These are phyloP conservation scores for Yarrowia divulgata DNA, from an alignment of 805 yeast species.

Conservation along the genomic window DNA sequence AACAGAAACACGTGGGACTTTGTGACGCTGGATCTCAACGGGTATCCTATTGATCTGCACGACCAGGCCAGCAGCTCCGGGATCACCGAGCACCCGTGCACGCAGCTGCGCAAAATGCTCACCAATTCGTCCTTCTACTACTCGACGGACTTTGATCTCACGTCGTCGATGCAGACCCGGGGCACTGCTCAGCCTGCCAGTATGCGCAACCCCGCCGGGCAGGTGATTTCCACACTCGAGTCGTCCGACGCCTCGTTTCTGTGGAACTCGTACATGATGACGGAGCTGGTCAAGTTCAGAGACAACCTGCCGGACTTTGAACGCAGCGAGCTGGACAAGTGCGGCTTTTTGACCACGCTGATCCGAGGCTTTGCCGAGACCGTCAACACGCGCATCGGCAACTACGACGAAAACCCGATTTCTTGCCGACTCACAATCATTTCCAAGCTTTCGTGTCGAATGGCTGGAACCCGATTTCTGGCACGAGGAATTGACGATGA, in stretches of 20 bases:
- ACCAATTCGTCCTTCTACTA: constrained; percentile 91
- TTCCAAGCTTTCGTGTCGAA: constrained; percentile 93
- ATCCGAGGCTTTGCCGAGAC: constrained; percentile 96
- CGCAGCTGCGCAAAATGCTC: constrained; percentile 75
- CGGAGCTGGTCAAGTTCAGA: constrained; percentile 77
- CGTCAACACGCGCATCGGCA: constrained; percentile 52
- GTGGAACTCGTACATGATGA: constrained; percentile 96
- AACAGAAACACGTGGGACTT: constrained; percentile 81
- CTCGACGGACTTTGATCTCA: constrained; percentile 90
- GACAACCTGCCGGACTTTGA: constrained; percentile 69
- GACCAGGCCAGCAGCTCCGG: constrained; percentile 47
- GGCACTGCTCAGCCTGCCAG: constrained; percentile 20
- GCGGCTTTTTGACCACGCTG: constrained; percentile 86
- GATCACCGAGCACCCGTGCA: constrained; percentile 75
- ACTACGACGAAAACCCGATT: constrained; percentile 42
- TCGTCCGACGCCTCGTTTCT: constrained; percentile 83
- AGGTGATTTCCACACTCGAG: constrained; percentile 45
- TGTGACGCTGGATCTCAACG: constrained; percentile 69
- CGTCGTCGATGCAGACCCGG: constrained; percentile 75
- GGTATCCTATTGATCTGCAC: constrained; percentile 62
- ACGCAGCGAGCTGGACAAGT: constrained; percentile 69
- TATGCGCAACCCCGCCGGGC: constrained; percentile 22
- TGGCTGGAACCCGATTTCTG: constrained; percentile 96
- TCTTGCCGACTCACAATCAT: constrained; percentile 72
- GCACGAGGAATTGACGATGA: constrained; percentile 96